These are phyloP conservation scores for Lasiodiplodia gonubiensis DNA, from an alignment of 2,329 filamentous ascomycete genomes.

Conservation along the genomic window DNA sequence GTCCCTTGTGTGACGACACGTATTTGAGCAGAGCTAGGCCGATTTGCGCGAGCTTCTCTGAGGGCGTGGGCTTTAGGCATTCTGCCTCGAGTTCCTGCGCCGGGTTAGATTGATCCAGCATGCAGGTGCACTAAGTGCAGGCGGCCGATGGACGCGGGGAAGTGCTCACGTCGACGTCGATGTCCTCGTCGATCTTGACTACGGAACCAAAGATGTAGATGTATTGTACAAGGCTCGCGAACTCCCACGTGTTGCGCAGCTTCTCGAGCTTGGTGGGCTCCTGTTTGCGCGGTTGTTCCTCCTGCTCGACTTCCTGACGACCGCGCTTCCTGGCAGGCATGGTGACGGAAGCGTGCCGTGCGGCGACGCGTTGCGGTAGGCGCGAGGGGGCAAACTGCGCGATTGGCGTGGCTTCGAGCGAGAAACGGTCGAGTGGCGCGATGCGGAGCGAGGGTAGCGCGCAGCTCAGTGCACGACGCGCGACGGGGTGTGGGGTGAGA, in stretches of 20 bases:
- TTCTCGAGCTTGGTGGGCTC: slow-evolving; percentile 60
- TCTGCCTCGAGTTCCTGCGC: slow-evolving; percentile 83
- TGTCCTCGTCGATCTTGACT: slow-evolving; percentile 85
- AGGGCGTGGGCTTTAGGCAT: slow-evolving; percentile 77
- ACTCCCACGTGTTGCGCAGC: slow-evolving; percentile 92
- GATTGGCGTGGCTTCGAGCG: slow-evolving; percentile 6
- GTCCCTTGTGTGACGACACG: slow-evolving; percentile 88
- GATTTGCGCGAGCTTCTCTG: slow-evolving; percentile 76
- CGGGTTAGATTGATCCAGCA: slow-evolving; percentile 37
- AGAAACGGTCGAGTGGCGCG: background rate
- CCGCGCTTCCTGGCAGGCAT: slow-evolving; percentile 48
- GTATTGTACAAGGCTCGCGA: slow-evolving; percentile 92
- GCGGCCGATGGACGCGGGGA: too few relatives aligned
- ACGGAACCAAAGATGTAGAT: slow-evolving; percentile 87
- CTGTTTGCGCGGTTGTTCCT: slow-evolving; percentile 37
- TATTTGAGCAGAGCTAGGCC: slow-evolving; percentile 88
- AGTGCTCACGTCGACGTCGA: slow-evolving; percentile 80
- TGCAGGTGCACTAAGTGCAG: slow-evolving; percentile 32
- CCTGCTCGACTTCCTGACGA: slow-evolving; percentile 61
- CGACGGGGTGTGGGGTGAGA: background rate
- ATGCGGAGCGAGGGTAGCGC: background rate
- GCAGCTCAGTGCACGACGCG: background rate
- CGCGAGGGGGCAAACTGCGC: slow-evolving; percentile 18
- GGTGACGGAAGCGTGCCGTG: slow-evolving; percentile 37
- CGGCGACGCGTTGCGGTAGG: slow-evolving; percentile 41